phyloP scores from a whole-genome alignment of 2,329 filamentous ascomycete genomes.

The Penicillium palitans region DNA sequence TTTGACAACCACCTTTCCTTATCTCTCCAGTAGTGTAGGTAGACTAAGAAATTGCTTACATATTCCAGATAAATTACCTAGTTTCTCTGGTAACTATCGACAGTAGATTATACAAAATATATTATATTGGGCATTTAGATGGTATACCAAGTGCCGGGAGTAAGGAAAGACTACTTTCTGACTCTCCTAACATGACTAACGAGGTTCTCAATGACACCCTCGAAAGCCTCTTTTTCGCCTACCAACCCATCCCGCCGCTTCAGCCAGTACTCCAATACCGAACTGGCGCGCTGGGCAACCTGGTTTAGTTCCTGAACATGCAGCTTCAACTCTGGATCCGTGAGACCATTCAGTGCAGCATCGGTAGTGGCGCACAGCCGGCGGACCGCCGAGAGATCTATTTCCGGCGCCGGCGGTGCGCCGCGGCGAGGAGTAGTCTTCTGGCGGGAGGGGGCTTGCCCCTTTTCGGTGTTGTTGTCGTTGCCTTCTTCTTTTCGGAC shows the following conservation, averaged over 20 bases:
- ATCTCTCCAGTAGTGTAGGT: background rate
- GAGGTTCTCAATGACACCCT: constrained; percentile 94
- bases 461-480: constrained; percentile 26
- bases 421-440: constrained; percentile 42
- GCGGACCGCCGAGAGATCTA: constrained; percentile 76
- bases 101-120: constrained; percentile 29
- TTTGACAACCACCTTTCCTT: background rate
- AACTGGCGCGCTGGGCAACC: constrained; percentile 69
- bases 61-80: background rate
- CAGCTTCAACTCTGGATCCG: constrained; percentile 69
- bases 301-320: constrained; percentile 71
- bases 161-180: constrained; percentile 59
- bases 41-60: background rate
- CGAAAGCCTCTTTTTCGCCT: constrained; percentile 88
- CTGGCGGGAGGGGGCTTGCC: constrained; percentile 31
- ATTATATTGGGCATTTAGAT: constrained; percentile 22
- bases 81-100: constrained; percentile 13
- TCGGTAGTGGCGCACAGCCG: constrained; percentile 82
- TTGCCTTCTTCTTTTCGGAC: constrained; percentile 32
- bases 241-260: constrained; percentile 81
- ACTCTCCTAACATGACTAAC: constrained; percentile 88
- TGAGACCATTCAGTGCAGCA: constrained; percentile 77
- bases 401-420: constrained; percentile 66
- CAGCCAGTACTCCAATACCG: constrained; percentile 84
- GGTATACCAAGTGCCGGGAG: constrained; percentile 2